Percentiles rank a stretch among this genome's conserved stretches.
phyloP scores from a whole-genome alignment of 169 alveolate species.

The Plasmodium yoelii region DNA sequence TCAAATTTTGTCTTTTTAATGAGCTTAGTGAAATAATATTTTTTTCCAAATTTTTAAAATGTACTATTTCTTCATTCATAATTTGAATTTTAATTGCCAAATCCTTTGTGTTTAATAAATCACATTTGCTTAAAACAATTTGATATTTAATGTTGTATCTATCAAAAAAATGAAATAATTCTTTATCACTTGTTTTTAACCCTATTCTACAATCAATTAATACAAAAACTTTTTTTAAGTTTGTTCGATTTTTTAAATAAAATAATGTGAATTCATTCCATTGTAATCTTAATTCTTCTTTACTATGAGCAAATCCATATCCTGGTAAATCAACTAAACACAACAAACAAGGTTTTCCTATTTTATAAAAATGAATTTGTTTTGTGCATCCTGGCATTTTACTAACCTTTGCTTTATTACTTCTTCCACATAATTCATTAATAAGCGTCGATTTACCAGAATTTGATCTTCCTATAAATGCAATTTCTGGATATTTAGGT shows the following conservation, averaged over 20 bases:
- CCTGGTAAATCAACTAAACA: constrained; percentile 88
- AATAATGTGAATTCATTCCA: constrained; percentile 84
- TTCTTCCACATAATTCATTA: constrained; percentile 84
- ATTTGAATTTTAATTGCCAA: constrained; percentile 68
- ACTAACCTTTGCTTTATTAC: constrained; percentile 78
- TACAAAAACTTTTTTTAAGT: constrained; percentile 81
- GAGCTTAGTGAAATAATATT: constrained; percentile 83
- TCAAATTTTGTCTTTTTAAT: constrained; percentile 81
- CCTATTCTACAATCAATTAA: constrained; percentile 84
- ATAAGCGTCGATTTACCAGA: constrained; percentile 85
- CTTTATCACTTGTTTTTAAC: constrained; percentile 82
- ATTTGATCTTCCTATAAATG: constrained; percentile 85
- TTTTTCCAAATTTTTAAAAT: constrained; percentile 76
- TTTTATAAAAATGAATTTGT: constrained; percentile 83
- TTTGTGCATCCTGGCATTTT: constrained; percentile 84
- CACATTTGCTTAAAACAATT: constrained; percentile 85
- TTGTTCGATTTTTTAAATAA: constrained; percentile 81
- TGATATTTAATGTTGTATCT: constrained; percentile 82
- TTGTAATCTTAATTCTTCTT: constrained; percentile 79
- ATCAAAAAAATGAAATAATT: constrained; percentile 82
- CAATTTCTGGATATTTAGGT: constrained; percentile 81
- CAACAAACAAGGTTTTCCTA: constrained; percentile 82
- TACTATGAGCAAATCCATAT: constrained; percentile 81
- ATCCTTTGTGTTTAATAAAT: constrained; percentile 74
- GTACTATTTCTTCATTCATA: constrained; percentile 70